Conservation (phyloP, 176 grass and related monocot species). For the Phoenix roebelenii region DNA sequence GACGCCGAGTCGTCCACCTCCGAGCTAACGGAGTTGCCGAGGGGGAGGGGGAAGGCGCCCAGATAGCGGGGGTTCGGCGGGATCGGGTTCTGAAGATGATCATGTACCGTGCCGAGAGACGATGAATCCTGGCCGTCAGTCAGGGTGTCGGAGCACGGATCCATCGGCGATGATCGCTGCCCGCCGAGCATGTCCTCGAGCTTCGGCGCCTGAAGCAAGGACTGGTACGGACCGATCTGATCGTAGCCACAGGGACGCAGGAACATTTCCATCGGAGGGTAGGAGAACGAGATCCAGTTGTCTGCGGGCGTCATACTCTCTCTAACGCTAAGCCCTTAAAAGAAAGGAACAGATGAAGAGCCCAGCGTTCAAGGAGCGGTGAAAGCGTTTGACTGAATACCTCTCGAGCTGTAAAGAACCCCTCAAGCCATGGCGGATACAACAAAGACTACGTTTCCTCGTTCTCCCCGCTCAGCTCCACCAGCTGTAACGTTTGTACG, state of each 20-base stretch:
- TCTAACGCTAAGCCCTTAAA: not conserved
- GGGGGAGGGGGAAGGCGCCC: not conserved
- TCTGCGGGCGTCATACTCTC: not conserved
- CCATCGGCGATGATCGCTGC: constrained; percentile 1
- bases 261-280: constrained; percentile 11
- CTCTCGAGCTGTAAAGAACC: too few species aligned
- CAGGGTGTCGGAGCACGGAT: not conserved
- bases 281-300: constrained; percentile 6
- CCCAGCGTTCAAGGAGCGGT: not conserved
- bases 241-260: not conserved
- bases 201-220: not conserved
- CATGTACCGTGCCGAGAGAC: not conserved
- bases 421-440: too few species aligned
- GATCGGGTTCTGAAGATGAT: constrained; percentile 12
- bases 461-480: too few species aligned
- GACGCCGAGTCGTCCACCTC: not conserved
- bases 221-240: not conserved
- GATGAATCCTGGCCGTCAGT: not conserved
- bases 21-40: not conserved
- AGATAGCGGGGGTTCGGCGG: not conserved
- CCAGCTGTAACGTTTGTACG: too few species aligned
- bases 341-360: not conserved
- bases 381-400: too few species aligned
- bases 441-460: too few species aligned
- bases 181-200: not conserved